Percentiles rank a stretch among this genome's conserved stretches.
Conservation (phyloP, 257 asterid genomes). For the Catharanthus roseus region DNA sequence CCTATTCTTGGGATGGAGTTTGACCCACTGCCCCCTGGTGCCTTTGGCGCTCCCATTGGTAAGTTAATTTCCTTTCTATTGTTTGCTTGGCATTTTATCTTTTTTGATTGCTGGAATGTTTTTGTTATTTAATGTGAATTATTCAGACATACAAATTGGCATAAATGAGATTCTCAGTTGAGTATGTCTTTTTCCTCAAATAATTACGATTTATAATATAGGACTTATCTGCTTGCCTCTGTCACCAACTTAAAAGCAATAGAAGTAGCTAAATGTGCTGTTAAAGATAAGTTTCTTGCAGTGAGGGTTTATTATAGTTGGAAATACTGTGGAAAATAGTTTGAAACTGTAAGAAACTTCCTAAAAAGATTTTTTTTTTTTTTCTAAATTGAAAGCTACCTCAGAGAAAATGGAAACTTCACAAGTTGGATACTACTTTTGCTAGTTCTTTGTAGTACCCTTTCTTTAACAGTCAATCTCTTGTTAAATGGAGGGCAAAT, state of each 20-base stretch:
- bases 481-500: neutral
- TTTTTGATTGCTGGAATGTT: neutral
- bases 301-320: neutral
- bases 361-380: neutral
- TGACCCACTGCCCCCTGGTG: conserved; percentile 91
- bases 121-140: neutral
- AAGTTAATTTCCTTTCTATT: conserved; percentile 20
- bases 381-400: neutral
- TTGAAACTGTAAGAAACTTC: neutral
- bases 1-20: conserved; percentile 97
- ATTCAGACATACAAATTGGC: neutral
- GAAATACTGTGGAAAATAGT: neutral
- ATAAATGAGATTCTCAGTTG: neutral
- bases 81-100: neutral
- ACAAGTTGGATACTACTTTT: neutral
- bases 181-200: neutral
- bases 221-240: neutral
- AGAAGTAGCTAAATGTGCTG: neutral
- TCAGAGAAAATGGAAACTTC: neutral
- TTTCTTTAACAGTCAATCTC: neutral
- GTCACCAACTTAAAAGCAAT: neutral
- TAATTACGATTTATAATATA: neutral
- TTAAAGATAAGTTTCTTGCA: too few species aligned
- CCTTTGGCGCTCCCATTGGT: conserved; percentile 88
- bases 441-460: neutral